Evolutionary conservation across 148 eudicot genomes (phyloP), one percentile per base, ranked within the genome.

Genomic region (Rhododendron mucronatum): DNA sequence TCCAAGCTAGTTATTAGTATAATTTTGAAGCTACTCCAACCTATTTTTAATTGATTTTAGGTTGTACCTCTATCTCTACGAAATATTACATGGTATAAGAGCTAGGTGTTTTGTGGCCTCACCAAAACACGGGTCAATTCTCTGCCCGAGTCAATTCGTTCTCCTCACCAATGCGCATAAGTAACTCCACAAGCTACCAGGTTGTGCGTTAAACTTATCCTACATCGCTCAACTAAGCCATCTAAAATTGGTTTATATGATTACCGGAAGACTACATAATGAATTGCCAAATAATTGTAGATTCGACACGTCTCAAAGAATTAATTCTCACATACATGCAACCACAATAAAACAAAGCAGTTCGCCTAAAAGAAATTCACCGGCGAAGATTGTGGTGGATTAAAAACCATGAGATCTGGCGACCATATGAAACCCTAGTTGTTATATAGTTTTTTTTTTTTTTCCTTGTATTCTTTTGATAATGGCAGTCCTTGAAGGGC

Each of bases 341-440:
- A 33, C 1, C 37, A 28, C 76, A 71, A 71, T 20, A 71, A 71
- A 14, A 71, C 76, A 71, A 71, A 28, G 39, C 33, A 23, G 35
- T 44, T 59, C 16, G 28, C 8, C 15, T 45, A 21, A n/a, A 79
- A n/a, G 28, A 47, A 79, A 4, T 78, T 28, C n/a, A 26, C 59
- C 61, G 82, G 63, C 82, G 37, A 80, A 48, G 82, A 80, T 51
- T 80, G 57, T 78, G 82, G 82, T 23, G 53, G n/a, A 81, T 44
- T 75, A 77, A 77, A 41, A 53, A 53, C n/a, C 63, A 53, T 30
- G 28, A 51, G 67, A 81, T 26, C 45, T 81, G 14, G 45, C 23
- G 67, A 28, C 67, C 37, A 48, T 48, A 79, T 12, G 37, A 47
- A 81, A 55, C 83, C 83, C 44, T 81, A 53, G 45, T 81, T 16